Evolutionary conservation across 352 stramenopile genomes (phyloP).

Genomic region (Phytopythium cucurbitacearum): DNA sequence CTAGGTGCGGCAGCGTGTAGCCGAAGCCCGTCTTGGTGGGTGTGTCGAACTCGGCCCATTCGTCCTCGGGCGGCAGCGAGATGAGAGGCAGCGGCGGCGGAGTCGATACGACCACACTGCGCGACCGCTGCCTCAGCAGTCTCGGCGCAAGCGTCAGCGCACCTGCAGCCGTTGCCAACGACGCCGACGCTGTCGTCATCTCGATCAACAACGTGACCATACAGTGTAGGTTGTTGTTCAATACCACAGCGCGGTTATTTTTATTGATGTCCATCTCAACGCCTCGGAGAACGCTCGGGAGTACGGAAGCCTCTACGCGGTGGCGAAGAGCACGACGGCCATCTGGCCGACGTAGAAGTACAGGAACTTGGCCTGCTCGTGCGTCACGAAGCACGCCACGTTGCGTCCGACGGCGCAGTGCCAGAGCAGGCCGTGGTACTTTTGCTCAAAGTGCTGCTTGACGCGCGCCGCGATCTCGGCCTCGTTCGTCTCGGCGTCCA

Average conservation of each 20-base stretch:
- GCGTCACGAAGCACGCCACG: slow-evolving; percentile 92
- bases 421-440: slow-evolving; percentile 89
- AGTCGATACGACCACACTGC: slow-evolving; percentile 27
- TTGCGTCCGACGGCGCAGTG: slow-evolving; percentile 95
- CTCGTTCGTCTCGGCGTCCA: slow-evolving; percentile 78
- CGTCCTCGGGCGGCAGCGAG: slow-evolving; percentile 53
- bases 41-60: slow-evolving; percentile 66
- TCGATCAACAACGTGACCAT: neutral
- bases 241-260: neutral
- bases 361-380: slow-evolving; percentile 93
- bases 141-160: neutral
- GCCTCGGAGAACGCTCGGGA: neutral
- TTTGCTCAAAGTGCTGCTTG: slow-evolving; percentile 91
- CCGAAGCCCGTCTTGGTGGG: slow-evolving; percentile 52
- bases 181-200: neutral
- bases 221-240: neutral
- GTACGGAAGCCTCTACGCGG: slow-evolving; percentile 29
- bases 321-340: slow-evolving; percentile 91
- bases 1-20: slow-evolving; percentile 46
- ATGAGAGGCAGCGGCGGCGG: slow-evolving; percentile 63
- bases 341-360: slow-evolving; percentile 97
- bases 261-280: slow-evolving; percentile 1
- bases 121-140: slow-evolving; percentile 41
- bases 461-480: slow-evolving; percentile 90
- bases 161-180: neutral